Evolutionary conservation across 2,329 filamentous ascomycete genomes (phyloP), one percentile per base, ranked within the genome.

Genomic region (Neophaeococcomyces mojaviensis): DNA sequence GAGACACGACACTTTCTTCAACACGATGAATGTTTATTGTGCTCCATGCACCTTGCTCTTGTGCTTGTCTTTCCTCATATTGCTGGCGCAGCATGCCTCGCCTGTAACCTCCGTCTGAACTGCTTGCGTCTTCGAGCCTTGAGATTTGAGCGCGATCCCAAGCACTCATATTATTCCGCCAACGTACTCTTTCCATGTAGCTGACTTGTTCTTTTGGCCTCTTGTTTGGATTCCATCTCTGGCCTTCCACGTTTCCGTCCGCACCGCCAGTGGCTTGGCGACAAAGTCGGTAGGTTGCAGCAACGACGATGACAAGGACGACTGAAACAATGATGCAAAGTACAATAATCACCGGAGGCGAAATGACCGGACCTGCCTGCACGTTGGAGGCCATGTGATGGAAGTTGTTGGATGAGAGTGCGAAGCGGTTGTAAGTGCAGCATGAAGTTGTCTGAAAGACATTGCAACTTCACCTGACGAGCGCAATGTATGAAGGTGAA

Each of bases 121-220:
- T 28, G 24, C 24, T 28, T 28, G 5, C 24, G 5, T 28, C 24
- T 10, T 28, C 24, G 5, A 5, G 19, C 8, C 28, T 30, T 31
- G n/a, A 8, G 10, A 20, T 19, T 4, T 37, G 22, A 15, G 43
- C 43, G 9, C 30, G 26, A n/a, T 39, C 20, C 43, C 43, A 46
- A 15, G 36, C 36, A 13, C 18, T 9, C 3, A 28, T 28, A 19
- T 46, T 46, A 19, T 39, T 46, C 22, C 35, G 13, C 35, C 35
- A 46, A 9, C 43, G 22, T 12, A 46, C 43, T 20, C 32, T 35
- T 16, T 44, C 41, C 41, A 44, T 44, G 22, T 44, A 44, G 15
- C 16, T 36, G 20, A 36, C 32, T 30, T 44, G 41, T 4, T 44
- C 41, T 9, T 9, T 31, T 19, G 26, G 36, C 19, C 41, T 36